Evolutionary conservation across 2,329 filamentous ascomycete species (phyloP), one percentile per base, ranked within the genome.

Genomic region (Dactylonectria macrodidyma): DNA sequence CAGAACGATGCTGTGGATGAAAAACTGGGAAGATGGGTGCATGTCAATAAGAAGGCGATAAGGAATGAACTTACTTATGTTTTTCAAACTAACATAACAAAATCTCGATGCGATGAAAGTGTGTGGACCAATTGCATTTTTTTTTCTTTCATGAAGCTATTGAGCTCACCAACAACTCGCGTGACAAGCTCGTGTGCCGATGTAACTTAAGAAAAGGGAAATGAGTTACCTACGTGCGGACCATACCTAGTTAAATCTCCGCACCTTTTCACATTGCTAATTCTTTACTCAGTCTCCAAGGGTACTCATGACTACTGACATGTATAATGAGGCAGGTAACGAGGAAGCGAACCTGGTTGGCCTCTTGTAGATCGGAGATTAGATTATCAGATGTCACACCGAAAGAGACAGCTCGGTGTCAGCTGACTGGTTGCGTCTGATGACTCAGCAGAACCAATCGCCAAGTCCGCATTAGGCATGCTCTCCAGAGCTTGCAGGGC

Each of bases 391-490:
- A 68, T 74, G 72, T 41, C 41, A 34, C 50, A 9, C 16, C 12
- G 5, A 34, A 19, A 19, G 30, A 33, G 5, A 52, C n/a, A 30
- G 16, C 50, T n/a, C 19, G 46, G 12, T 16, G 48, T 34, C 36
- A 5, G n/a, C 16, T 33, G 16, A 11, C n/a, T 34, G 50, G 16
- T 10, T 30, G 14, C 9, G 14, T 14, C 14, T 16, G 54, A 46
- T 65, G 58, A 76, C 66, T 75, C 67, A 68, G 64, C 60, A 24
- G 30, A 41, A 10, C 62, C 59, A 71, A 67, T 69, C 24, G 38
- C 16, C 44, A 26, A 48, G n/a, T 55, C 44, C 34, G 26, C 26
- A 36, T 44, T 24, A 24, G 30, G 38, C 67, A 60, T 62, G 36
- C 26, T 36, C 33, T 46, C 16, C 26, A 36, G 30, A 19, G 47